A percentile compares a stretch with the other conserved stretches of the same genome.
Evolutionary conservation across 257 asterid genomes (phyloP).

Genomic region (Nyctanthes arbortristis): DNA sequence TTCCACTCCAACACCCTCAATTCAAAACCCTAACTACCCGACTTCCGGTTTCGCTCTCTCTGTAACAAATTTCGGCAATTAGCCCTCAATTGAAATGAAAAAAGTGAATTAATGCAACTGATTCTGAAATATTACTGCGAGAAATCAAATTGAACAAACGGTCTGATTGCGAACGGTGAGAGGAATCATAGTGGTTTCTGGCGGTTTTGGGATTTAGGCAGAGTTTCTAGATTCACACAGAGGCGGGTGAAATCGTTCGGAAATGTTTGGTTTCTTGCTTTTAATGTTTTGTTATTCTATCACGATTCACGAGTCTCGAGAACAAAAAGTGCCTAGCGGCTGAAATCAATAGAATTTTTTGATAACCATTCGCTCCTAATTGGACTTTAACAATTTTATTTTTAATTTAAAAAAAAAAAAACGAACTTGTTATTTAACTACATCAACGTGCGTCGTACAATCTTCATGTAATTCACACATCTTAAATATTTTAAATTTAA

Average conservation of each 20-base stretch:
- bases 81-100: not conserved
- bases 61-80: not conserved
- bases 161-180: not conserved
- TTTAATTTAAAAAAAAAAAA: too few relatives aligned
- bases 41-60: not conserved
- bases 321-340: too few relatives aligned
- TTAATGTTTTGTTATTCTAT: too few relatives aligned
- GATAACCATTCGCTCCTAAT: too few relatives aligned
- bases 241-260: not conserved
- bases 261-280: not conserved
- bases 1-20: not conserved
- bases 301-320: too few relatives aligned
- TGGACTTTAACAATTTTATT: too few relatives aligned
- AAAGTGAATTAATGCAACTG: not conserved
- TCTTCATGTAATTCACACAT: too few relatives aligned
- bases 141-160: not conserved
- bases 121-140: not conserved
- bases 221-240: not conserved
- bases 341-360: too few relatives aligned
- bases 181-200: not conserved
- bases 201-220: not conserved
- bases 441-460: too few relatives aligned
- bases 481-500: too few relatives aligned
- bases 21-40: slow-evolving; percentile 32
- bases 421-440: too few relatives aligned